A percentile compares a stretch with the other conserved stretches of the same genome.
These are phyloP conservation scores for Piper longum DNA, from an alignment of 164 flowering plant species.

Conservation along the genomic window DNA sequence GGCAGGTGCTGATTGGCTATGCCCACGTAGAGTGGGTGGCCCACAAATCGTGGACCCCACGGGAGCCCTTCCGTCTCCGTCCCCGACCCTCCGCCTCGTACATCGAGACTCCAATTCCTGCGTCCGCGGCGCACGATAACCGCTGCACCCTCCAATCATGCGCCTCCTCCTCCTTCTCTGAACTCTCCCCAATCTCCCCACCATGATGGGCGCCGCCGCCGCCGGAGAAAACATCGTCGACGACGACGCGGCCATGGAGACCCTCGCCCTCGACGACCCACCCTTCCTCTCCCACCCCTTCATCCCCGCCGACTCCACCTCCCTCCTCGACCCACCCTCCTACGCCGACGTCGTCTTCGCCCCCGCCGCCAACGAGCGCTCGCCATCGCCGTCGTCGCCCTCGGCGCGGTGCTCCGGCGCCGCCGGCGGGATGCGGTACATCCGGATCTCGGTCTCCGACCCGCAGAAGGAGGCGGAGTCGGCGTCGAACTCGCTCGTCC, in stretches of 20 bases:
- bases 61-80: too few species aligned
- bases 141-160: not conserved
- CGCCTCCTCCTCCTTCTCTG: not conserved
- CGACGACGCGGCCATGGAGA: conserved; percentile 36
- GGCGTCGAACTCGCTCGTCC: conserved; percentile 50
- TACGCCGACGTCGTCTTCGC: conserved; percentile 42
- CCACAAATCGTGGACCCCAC: too few species aligned
- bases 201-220: not conserved
- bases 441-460: conserved; percentile 59
- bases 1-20: too few species aligned
- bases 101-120: too few species aligned
- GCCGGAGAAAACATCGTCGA: not conserved
- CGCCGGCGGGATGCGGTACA: conserved; percentile 6
- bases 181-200: not conserved
- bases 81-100: too few species aligned
- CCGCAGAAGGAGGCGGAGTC: conserved; percentile 71
- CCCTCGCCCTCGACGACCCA: conserved; percentile 40
- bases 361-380: conserved; percentile 22
- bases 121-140: too few species aligned
- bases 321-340: conserved; percentile 21
- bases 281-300: conserved; percentile 23
- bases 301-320: conserved; percentile 16
- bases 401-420: conserved; percentile 20
- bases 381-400: conserved; percentile 16
- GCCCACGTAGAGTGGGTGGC: too few species aligned